Conservation (phyloP, 78 protist genomes). For the Dictyostelium brefeldianum region DNA sequence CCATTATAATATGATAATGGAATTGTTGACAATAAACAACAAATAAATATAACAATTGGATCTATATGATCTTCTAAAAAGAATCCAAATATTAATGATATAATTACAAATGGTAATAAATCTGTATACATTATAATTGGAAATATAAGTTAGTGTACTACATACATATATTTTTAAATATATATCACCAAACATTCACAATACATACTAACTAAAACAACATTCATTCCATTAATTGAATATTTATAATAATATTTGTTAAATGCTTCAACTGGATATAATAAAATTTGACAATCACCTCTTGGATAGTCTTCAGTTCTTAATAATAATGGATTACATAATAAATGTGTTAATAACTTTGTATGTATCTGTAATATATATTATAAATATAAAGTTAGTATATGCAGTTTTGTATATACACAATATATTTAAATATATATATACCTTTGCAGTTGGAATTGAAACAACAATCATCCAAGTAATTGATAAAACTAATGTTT, state of each 20-base stretch:
- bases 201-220: conserved; percentile 76
- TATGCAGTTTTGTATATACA: no score
- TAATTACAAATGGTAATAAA: conserved; percentile 72
- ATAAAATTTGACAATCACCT: conserved; percentile 38
- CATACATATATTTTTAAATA: not conserved
- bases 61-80: conserved; percentile 45
- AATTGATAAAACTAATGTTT: conserved; percentile 44
- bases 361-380: conserved; percentile 22
- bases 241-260: conserved; percentile 79
- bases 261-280: conserved; percentile 80
- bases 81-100: conserved; percentile 67
- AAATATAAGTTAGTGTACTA: not conserved
- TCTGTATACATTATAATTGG: conserved; percentile 15
- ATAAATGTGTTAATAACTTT: conserved; percentile 12
- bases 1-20: conserved; percentile 91
- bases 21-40: conserved; percentile 84
- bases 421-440: no score
- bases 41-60: conserved; percentile 49
- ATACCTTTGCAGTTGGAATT: conserved; percentile 88
- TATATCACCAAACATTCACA: no score
- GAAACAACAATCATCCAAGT: conserved; percentile 83
- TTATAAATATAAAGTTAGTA: no score
- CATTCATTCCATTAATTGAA: conserved; percentile 81
- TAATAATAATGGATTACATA: conserved; percentile 21
- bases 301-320: conserved; percentile 27